These are phyloP conservation scores for Thymus mandschuricus DNA, from an alignment of 257 asterid genomes.

Conservation along the genomic window DNA sequence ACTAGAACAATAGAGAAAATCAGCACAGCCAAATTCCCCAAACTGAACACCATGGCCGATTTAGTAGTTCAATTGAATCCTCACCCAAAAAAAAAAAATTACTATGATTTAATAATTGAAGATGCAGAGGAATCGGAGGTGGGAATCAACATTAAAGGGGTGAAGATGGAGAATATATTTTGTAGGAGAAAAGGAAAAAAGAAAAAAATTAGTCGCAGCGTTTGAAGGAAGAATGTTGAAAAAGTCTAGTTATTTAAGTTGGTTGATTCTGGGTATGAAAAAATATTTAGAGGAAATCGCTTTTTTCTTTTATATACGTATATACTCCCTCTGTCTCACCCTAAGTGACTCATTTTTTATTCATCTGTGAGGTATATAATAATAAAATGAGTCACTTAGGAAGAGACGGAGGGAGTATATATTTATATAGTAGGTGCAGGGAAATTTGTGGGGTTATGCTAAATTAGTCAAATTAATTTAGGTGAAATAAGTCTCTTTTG, in stretches of 20 bases:
- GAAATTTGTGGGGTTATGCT: slow-evolving; percentile 29
- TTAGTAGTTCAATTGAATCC: too few relatives aligned
- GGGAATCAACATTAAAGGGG: slow-evolving; percentile 29
- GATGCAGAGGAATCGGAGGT: slow-evolving; percentile 8
- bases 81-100: not conserved
- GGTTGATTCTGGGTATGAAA: slow-evolving; percentile 31
- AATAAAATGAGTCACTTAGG: too few relatives aligned
- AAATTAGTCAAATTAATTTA: slow-evolving; percentile 33
- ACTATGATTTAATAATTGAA: slow-evolving; percentile 2
- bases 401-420: too few relatives aligned
- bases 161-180: slow-evolving; percentile 20
- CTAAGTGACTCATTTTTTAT: too few relatives aligned
- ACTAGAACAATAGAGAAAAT: slow-evolving; percentile 36
- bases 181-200: not conserved
- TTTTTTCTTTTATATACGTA: not conserved
- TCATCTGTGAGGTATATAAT: too few relatives aligned
- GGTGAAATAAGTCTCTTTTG: slow-evolving; percentile 29
- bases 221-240: slow-evolving; percentile 38
- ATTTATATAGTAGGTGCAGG: slow-evolving; percentile 22
- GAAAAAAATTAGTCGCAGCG: slow-evolving; percentile 27
- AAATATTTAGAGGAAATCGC: not conserved
- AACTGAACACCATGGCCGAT: slow-evolving; percentile 44
- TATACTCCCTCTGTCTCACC: too few relatives aligned
- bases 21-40: slow-evolving; percentile 40
- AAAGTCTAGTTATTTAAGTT: slow-evolving; percentile 26